Percentiles rank a stretch among this genome's conserved stretches.
phyloP scores from a whole-genome alignment of 169 alveolate genomes.

The Perkinsus chesapeaki region DNA sequence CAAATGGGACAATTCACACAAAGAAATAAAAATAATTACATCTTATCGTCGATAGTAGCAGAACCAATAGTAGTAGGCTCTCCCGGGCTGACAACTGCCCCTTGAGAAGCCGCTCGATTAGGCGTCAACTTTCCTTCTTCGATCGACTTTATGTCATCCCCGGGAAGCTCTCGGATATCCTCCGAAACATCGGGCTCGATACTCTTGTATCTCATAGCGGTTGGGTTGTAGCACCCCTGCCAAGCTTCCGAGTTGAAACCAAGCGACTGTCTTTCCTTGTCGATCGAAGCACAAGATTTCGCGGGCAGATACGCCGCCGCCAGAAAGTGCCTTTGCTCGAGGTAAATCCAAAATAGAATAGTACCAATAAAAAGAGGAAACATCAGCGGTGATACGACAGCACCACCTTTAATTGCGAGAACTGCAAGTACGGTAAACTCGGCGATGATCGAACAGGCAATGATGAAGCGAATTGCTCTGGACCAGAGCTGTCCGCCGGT shows the following conservation, averaged over 20 bases:
- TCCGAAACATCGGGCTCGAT: neutral
- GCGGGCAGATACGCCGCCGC: neutral
- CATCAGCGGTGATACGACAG: neutral
- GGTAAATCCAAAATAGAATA: neutral
- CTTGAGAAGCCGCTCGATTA: neutral
- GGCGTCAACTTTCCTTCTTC: neutral
- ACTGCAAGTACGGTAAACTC: neutral
- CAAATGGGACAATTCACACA: too few relatives aligned
- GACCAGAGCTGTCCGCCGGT: neutral
- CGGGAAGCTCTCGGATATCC: neutral
- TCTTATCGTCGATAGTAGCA: neutral
- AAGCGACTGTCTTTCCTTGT: neutral
- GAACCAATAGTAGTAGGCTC: neutral
- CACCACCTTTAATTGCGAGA: neutral
- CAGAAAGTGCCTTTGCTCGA: neutral
- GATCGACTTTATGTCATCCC: neutral
- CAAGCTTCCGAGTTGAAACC: neutral
- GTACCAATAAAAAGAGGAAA: neutral
- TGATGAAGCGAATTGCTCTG: neutral
- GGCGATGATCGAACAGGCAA: neutral
- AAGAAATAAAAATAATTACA: neutral
- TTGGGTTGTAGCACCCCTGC: neutral
- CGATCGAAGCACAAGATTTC: neutral
- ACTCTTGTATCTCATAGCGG: neutral
- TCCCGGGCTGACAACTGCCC: neutral